phyloP scores from a whole-genome alignment of 352 stramenopile species.

The Phytophthora foliorum region DNA sequence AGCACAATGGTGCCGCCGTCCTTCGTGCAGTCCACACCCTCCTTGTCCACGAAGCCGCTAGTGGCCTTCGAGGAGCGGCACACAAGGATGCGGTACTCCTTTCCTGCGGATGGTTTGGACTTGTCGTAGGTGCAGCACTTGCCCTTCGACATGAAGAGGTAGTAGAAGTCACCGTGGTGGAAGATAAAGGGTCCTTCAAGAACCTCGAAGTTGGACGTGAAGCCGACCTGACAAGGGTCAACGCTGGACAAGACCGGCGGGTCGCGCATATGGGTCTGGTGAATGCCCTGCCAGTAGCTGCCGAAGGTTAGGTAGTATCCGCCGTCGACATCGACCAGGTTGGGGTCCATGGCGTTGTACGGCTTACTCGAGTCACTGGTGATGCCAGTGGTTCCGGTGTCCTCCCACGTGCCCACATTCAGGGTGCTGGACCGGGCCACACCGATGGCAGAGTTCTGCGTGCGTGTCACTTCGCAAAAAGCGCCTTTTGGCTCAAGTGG shows the following conservation, averaged over 20 bases:
- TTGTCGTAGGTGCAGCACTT: slow-evolving; percentile 51
- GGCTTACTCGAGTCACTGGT: slow-evolving; percentile 35
- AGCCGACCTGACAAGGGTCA: slow-evolving; percentile 31
- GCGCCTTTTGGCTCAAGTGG: too few relatives aligned
- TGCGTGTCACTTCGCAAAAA: too few relatives aligned
- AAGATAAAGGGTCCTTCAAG: slow-evolving; percentile 53
- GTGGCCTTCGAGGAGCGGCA: slow-evolving; percentile 50
- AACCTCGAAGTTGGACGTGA: slow-evolving; percentile 42
- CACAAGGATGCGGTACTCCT: slow-evolving; percentile 60
- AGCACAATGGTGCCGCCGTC: slow-evolving; percentile 52
- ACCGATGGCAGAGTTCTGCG: slow-evolving; percentile 55
- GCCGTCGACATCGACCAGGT: slow-evolving; percentile 38
- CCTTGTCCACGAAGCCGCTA: slow-evolving; percentile 47
- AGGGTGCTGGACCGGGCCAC: slow-evolving; percentile 48
- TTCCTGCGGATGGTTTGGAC: slow-evolving; percentile 33
- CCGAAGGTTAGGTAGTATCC: slow-evolving; percentile 53
- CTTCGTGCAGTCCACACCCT: slow-evolving; percentile 40
- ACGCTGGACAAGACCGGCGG: slow-evolving; percentile 25
- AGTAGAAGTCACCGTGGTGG: slow-evolving; percentile 46
- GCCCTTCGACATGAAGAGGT: slow-evolving; percentile 60
- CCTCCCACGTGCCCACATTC: slow-evolving; percentile 51
- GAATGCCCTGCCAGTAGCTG: slow-evolving; percentile 49
- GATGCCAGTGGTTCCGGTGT: slow-evolving; percentile 44
- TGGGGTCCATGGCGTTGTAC: slow-evolving; percentile 68
- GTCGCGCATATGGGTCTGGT: slow-evolving; percentile 32